These are phyloP conservation scores for Barnettozyma botsteinii DNA, from an alignment of 805 yeast species.

Conservation along the genomic window DNA sequence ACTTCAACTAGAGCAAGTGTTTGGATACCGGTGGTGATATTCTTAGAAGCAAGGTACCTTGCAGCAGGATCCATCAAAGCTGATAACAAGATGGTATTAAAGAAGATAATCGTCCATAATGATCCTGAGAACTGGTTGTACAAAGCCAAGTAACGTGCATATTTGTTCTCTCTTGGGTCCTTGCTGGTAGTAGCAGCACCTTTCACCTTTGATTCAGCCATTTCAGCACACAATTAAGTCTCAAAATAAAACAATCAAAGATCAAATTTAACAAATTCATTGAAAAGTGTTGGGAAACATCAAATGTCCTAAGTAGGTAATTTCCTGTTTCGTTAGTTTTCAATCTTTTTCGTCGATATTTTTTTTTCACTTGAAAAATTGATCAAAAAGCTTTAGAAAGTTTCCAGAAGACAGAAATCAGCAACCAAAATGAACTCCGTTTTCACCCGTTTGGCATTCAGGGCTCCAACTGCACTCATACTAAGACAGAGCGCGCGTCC, in stretches of 20 bases:
- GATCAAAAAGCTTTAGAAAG: neutral
- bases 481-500: neutral
- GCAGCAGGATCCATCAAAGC: constrained; percentile 56
- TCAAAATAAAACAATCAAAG: no score
- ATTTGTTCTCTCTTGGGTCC: constrained; percentile 4
- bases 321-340: neutral
- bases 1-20: constrained; percentile 77
- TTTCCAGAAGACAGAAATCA: neutral
- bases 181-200: neutral
- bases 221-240: no score
- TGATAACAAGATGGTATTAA: constrained; percentile 35
- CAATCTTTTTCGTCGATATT: neutral
- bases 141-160: constrained; percentile 28
- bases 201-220: neutral
- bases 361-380: neutral
- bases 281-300: neutral
- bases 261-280: no score
- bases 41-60: constrained; percentile 53
- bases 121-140: constrained; percentile 51
- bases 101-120: constrained; percentile 48
- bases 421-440: constrained; percentile 2
- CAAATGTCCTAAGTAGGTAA: neutral
- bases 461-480: neutral
- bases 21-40: constrained; percentile 62
- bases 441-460: constrained; percentile 4